A percentile compares a stretch with the other conserved stretches of the same genome.
These are phyloP conservation scores for Fusarium graminum DNA, from an alignment of 2,329 filamentous ascomycete species.

Conservation along the genomic window DNA sequence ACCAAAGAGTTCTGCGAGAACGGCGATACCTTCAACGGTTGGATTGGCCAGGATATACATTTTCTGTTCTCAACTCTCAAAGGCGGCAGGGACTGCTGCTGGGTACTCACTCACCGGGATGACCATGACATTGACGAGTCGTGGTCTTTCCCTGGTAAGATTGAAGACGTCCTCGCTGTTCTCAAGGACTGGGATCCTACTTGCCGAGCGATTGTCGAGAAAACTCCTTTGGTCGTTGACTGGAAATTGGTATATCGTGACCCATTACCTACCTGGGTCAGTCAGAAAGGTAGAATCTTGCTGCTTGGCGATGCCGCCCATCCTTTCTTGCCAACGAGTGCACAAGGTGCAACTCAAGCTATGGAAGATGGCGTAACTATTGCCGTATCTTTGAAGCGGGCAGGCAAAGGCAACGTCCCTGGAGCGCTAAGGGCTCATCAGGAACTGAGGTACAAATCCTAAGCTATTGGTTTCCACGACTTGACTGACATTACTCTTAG, in stretches of 20 bases:
- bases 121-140: slow-evolving; percentile 40
- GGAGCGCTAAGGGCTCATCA: slow-evolving; percentile 35
- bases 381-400: slow-evolving; percentile 27
- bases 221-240: slow-evolving; percentile 31
- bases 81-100: slow-evolving; percentile 59
- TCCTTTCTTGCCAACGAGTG: slow-evolving; percentile 37
- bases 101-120: slow-evolving; percentile 66
- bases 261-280: slow-evolving; percentile 35
- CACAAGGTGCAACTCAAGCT: slow-evolving; percentile 39
- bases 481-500: neutral
- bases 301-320: slow-evolving; percentile 42
- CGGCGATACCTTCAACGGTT: slow-evolving; percentile 70
- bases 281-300: slow-evolving; percentile 3
- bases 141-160: slow-evolving; percentile 40
- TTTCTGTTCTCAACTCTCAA: slow-evolving; percentile 69
- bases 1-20: slow-evolving; percentile 67
- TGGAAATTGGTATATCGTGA: slow-evolving; percentile 41
- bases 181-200: slow-evolving; percentile 32
- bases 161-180: slow-evolving; percentile 30
- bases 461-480: rapidly evolving
- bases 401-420: slow-evolving; percentile 25
- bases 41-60: slow-evolving; percentile 58
- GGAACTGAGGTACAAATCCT: slow-evolving; percentile 17
- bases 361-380: slow-evolving; percentile 38
- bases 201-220: slow-evolving; percentile 38